Evolutionary conservation across 169 alveolate species (phyloP).

Genomic region (Blepharisma undulans): DNA sequence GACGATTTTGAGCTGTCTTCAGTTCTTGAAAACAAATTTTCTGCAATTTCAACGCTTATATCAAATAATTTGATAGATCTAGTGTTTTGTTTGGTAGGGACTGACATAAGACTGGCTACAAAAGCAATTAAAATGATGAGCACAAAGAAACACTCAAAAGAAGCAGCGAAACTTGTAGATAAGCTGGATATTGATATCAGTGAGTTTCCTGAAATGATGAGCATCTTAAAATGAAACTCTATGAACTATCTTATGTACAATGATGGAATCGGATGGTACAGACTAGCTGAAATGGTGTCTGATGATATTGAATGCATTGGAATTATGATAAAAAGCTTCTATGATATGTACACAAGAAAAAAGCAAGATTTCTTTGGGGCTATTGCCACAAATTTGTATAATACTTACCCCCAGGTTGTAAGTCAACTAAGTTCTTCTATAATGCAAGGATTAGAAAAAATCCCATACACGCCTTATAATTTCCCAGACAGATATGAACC

Average conservation of each 20-base stretch:
- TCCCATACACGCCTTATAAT: background rate
- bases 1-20: background rate
- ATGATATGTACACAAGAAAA: background rate
- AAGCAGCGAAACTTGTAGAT: conserved; percentile 13
- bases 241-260: background rate
- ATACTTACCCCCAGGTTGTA: background rate
- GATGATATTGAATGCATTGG: background rate
- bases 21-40: background rate
- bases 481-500: background rate
- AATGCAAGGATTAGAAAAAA: background rate
- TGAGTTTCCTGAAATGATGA: conserved; percentile 10
- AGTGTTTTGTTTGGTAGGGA: background rate
- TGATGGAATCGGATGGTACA: background rate
- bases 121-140: conserved; percentile 6
- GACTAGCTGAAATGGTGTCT: background rate
- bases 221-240: background rate
- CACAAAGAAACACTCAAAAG: conserved; percentile 13
- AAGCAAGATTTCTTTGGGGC: background rate
- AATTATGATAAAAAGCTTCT: background rate
- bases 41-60: background rate
- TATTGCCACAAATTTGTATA: background rate
- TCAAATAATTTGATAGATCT: background rate
- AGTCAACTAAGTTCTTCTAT: background rate
- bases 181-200: background rate
- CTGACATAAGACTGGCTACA: background rate